Evolutionary conservation across 1,284 basidiomycete genomes (phyloP), one percentile per base, ranked within the genome.

Genomic region (Puccinia triticina): DNA sequence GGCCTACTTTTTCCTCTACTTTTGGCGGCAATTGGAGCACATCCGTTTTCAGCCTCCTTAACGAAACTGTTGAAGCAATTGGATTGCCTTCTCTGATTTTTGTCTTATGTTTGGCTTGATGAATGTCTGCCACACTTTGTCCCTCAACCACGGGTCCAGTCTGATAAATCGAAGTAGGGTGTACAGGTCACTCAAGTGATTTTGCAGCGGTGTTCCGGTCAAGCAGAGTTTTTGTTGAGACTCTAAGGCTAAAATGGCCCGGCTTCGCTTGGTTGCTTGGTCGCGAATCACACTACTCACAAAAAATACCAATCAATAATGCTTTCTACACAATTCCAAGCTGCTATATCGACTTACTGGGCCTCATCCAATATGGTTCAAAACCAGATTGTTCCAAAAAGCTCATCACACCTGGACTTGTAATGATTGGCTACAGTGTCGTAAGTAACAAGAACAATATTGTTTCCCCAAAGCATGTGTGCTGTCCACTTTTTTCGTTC

Each of bases 371-470:
- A 67, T 37, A 67, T 67, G 40, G 34, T 40, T 29, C 64, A 32
- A 37, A 67, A 67, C 64, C 64, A 67, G 12, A 40, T 67, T 11
- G 21, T 29, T 67, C 34, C 64, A 67, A 67, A 67, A 18, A 67
- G 64, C 23, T 10, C 64, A 37, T 67, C 64, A 67, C 64, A 67
- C 29, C n/a, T 21, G 40, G 40, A 67, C 34, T 67, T 29, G 23
- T 37, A 67, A 34, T 18, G 29, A 37, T 14, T n/a, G 7, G 64
- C 12, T 67, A 67, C 64, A 16, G 64, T 67, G 40, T 67, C 64
- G 23, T 37, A 37, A 37, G 64, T 67, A 37, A 67, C 64, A 67
- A 67, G 64, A 43, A 67, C 34, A n/a, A 67, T 67, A 43, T 67
- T n/a, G 40, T 40, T 37, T 16, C 7, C n/a, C 32, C 64, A 40